Base-by-base conservation (phyloP, 2,329 filamentous ascomycete species). In the Neofusicoccum sp. region DNA sequence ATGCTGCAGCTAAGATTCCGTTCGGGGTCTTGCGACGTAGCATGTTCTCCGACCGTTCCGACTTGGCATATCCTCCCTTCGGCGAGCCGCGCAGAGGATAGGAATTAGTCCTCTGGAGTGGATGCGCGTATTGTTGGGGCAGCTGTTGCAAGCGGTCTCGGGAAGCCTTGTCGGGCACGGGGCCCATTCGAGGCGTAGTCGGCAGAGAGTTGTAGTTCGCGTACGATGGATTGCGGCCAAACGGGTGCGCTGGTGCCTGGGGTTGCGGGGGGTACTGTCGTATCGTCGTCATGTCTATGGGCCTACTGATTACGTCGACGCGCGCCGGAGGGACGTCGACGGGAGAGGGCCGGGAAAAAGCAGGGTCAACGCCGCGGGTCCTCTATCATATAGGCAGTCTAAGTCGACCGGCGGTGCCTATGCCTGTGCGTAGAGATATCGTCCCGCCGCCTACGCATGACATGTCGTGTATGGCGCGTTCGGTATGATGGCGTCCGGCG, bases 11-110 rank as follows among this genome's bases (percentile, higher is more conserved):
- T 65, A 98, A 85, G 41, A 93, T 97, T n/a, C 94, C 95, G 71
- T 89, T 94, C 4, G 94, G 95, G 7, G 94, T 98, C 77, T 98
- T 98, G 68, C 94, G 87, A 67, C 94, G 87, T 63, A 97, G 82
- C 69, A 92, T 90, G 75, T 96, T 88, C 75, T 97, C 92, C 61
- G 76, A 74, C 9, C 74, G 72, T 59, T 77, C 76, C 61, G n/a
- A 66, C 54, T 44, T 66, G 62, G 43, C 65, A 67, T 61, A 66
- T 68, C 56, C 64, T 7, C 73, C 71, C 37, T 65, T 66, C 41
- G 70, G 65, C 9, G 61, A 62, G 36, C 66, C 64, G 47, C 73
- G 71, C 29, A 70, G 69, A 37, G 70, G 69, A 64, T 76, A 77
- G 14, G 76, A 76, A 62, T 72, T 74, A 61, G 73, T 74, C 56